Percentiles rank a stretch among this genome's conserved stretches.
Evolutionary conservation across 73 alveolate species (phyloP).

Genomic region (Paramecium caudatum): DNA sequence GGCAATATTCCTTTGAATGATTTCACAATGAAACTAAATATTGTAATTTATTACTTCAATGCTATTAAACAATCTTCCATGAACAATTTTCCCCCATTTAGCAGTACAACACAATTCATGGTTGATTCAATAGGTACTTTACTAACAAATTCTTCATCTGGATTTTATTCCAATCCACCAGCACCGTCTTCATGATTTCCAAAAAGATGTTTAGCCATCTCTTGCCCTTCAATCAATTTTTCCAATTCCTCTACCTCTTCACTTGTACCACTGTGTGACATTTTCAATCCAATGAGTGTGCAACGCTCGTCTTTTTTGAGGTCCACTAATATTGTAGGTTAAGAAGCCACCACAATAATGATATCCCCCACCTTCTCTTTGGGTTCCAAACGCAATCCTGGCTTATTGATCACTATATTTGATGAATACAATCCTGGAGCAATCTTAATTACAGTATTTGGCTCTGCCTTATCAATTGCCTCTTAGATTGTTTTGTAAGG

Average conservation of each 20-base stretch:
- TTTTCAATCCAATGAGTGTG: conserved; percentile 59
- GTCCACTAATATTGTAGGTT: conserved; percentile 68
- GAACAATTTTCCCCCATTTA: conserved; percentile 65
- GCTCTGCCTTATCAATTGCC: conserved; percentile 85
- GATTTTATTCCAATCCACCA: conserved; percentile 60
- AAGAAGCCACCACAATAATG: conserved; percentile 57
- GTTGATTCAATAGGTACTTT: conserved; percentile 65
- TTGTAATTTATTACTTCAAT: conserved; percentile 35
- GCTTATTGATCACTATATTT: conserved; percentile 64
- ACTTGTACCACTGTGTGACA: conserved; percentile 71
- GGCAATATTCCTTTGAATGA: conserved; percentile 66
- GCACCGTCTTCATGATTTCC: conserved; percentile 52
- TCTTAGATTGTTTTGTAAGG: conserved; percentile 79
- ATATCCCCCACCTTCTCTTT: conserved; percentile 71
- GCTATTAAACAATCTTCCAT: conserved; percentile 76
- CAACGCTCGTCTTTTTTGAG: conserved; percentile 65
- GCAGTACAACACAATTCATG: conserved; percentile 71
- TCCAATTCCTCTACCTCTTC: conserved; percentile 77
- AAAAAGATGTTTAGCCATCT: conserved; percentile 76
- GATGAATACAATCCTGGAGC: conserved; percentile 75
- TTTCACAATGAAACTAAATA: conserved; percentile 62
- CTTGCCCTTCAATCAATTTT: conserved; percentile 76
- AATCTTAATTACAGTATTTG: conserved; percentile 81
- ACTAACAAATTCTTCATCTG: conserved; percentile 68
- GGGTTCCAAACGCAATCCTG: conserved; percentile 67